Conservation (phyloP, 1,139 yeast species). For the Lodderomyces orthopsilosis region DNA sequence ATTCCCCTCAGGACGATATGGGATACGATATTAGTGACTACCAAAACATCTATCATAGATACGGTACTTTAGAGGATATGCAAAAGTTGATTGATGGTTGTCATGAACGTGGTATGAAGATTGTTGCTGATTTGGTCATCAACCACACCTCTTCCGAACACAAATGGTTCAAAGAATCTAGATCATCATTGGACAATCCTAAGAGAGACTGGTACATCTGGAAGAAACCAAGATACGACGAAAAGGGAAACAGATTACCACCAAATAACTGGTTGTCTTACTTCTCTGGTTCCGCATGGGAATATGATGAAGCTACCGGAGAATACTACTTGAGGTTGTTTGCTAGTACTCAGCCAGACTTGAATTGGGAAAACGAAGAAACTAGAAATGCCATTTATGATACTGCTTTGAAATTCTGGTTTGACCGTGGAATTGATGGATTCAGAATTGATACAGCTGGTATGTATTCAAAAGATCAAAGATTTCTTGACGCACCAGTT, state of each 20-base stretch:
- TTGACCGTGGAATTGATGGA: constrained; percentile 55
- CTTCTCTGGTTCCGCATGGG: constrained; percentile 58
- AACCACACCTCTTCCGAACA: constrained; percentile 59
- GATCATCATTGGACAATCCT: constrained; percentile 48
- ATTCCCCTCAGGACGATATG: constrained; percentile 62
- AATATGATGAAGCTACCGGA: constrained; percentile 48
- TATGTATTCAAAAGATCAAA: constrained; percentile 48
- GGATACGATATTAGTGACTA: constrained; percentile 61
- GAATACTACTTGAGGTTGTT: constrained; percentile 55
- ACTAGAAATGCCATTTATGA: constrained; percentile 51
- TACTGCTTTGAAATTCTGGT: constrained; percentile 52
- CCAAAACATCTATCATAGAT: constrained; percentile 47
- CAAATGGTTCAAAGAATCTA: constrained; percentile 56
- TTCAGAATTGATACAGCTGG: constrained; percentile 58
- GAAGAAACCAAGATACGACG: constrained; percentile 48
- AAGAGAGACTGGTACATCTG: constrained; percentile 65
- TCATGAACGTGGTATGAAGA: constrained; percentile 49
- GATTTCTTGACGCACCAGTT: constrained; percentile 50
- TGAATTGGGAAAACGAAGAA: constrained; percentile 58
- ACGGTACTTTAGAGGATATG: constrained; percentile 54
- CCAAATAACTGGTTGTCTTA: constrained; percentile 57
- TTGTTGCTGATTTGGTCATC: constrained; percentile 55
- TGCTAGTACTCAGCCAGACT: constrained; percentile 54
- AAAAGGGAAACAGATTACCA: constrained; percentile 47
- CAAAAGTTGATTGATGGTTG: constrained; percentile 39